phyloP scores from a whole-genome alignment of 106 monocot species.

The Triglochin maritima region DNA sequence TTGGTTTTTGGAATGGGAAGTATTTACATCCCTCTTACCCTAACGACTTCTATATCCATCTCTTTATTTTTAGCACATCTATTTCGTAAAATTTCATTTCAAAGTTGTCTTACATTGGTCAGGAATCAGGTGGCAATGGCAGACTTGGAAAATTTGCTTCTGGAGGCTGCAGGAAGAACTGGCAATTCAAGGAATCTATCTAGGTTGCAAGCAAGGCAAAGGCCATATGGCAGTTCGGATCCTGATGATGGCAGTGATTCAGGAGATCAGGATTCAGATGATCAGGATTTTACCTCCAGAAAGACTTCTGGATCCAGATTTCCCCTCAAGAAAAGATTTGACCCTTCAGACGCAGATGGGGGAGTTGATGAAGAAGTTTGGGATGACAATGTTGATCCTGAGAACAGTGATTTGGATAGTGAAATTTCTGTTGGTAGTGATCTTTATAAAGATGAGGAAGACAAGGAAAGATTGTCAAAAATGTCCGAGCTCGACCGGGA shows the following conservation, averaged over 20 bases:
- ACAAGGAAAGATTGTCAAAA: slow-evolving; percentile 57
- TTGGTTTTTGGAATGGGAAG: too few relatives aligned
- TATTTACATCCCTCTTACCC: too few relatives aligned
- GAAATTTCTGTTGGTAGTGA: slow-evolving; percentile 71
- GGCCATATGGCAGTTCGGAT: slow-evolving; percentile 22
- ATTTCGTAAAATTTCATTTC: too few relatives aligned
- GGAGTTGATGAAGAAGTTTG: slow-evolving; percentile 10
- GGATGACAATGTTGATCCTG: slow-evolving; percentile 24
- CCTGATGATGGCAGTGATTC: slow-evolving; percentile 49
- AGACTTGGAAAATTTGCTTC: slow-evolving; percentile 57
- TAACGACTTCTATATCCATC: too few relatives aligned
- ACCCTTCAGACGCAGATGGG: slow-evolving; percentile 35
- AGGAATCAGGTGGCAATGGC: slow-evolving; percentile 17
- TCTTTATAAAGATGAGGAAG: slow-evolving; percentile 79
- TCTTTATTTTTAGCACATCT: too few relatives aligned
- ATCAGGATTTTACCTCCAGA: slow-evolving; percentile 19
- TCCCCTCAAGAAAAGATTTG: slow-evolving; percentile 47
- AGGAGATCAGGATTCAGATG: slow-evolving; percentile 42
- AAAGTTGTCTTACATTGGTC: too few relatives aligned
- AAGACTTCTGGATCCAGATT: slow-evolving; percentile 35
- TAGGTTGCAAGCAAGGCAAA: slow-evolving; percentile 22
- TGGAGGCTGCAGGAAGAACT: slow-evolving; percentile 76
- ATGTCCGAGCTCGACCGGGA: slow-evolving; percentile 75
- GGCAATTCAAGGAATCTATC: slow-evolving; percentile 27
- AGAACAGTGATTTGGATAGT: slow-evolving; percentile 56